phyloP scores from a whole-genome alignment of 768 basidiomycete genomes.

The Lactifluus volemus region DNA sequence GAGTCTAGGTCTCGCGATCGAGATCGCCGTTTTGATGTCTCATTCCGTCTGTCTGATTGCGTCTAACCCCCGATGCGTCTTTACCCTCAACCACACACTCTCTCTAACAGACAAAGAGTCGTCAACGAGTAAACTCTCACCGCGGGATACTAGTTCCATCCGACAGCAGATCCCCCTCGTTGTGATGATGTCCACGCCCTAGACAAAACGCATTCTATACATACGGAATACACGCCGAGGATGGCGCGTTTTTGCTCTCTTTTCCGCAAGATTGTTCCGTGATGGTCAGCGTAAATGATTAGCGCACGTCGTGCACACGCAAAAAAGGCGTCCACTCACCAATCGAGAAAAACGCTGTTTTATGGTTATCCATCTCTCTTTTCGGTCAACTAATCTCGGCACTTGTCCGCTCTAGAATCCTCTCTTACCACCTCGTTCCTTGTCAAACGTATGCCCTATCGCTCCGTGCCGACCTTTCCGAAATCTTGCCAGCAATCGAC shows the following conservation, averaged over 20 bases:
- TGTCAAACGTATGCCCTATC: background rate
- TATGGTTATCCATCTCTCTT: background rate
- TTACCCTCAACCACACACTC: constrained; percentile 10
- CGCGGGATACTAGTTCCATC: constrained; percentile 1
- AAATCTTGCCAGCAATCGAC: background rate
- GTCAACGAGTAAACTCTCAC: too few species aligned
- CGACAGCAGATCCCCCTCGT: background rate
- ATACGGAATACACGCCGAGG: constrained; percentile 5
- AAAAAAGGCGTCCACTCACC: background rate
- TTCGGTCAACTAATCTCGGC: constrained; percentile 1
- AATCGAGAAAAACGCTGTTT: background rate
- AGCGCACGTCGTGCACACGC: constrained; percentile 3
- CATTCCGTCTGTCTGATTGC: background rate
- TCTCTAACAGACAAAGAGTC: background rate
- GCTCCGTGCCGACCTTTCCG: constrained; percentile 10
- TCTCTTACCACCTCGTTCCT: background rate
- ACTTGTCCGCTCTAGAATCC: background rate
- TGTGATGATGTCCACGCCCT: constrained; percentile 2
- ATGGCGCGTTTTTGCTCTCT: background rate
- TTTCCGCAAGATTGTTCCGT: constrained; percentile 16
- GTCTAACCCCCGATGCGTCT: constrained; percentile 8
- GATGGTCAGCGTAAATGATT: constrained; percentile 11
- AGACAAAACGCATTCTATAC: background rate
- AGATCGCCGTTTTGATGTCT: constrained; percentile 15
- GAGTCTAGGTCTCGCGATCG: constrained; percentile 14